Percentiles rank a stretch among this genome's conserved stretches.
Conservation (phyloP, 2,329 filamentous ascomycete species). For the Lachnellula cervina region DNA sequence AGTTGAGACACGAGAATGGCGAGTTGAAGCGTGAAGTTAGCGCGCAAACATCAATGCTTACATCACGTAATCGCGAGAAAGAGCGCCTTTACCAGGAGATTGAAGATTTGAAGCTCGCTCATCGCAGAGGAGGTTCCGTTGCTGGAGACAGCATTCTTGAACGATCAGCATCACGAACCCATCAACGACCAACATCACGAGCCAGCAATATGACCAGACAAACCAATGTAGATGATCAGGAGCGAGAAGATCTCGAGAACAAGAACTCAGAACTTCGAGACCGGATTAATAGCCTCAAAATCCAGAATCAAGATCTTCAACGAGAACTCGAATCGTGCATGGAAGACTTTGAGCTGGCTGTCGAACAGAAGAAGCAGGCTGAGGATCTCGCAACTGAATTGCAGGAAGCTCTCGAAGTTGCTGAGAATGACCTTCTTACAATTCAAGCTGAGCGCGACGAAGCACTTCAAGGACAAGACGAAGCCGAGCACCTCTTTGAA, state of each 20-base stretch:
- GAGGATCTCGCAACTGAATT: slow-evolving; percentile 57
- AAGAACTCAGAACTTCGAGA: slow-evolving; percentile 81
- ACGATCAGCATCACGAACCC: slow-evolving; percentile 82
- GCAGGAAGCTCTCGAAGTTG: slow-evolving; percentile 75
- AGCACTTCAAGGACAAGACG: slow-evolving; percentile 60
- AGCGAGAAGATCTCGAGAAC: slow-evolving; percentile 81
- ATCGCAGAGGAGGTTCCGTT: slow-evolving; percentile 62
- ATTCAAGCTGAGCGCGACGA: slow-evolving; percentile 84
- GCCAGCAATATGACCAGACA: slow-evolving; percentile 42
- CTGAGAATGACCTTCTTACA: slow-evolving; percentile 72
- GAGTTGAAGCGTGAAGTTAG: slow-evolving; percentile 88
- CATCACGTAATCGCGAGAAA: slow-evolving; percentile 90
- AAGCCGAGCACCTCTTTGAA: slow-evolving; percentile 56
- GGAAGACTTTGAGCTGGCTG: slow-evolving; percentile 71
- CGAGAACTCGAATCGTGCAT: slow-evolving; percentile 75
- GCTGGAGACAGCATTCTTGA: slow-evolving; percentile 89
- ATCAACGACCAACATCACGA: slow-evolving; percentile 68
- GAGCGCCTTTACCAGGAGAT: slow-evolving; percentile 95
- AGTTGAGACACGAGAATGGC: slow-evolving; percentile 85
- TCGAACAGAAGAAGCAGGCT: slow-evolving; percentile 56
- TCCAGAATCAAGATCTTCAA: slow-evolving; percentile 86
- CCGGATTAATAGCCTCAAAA: slow-evolving; percentile 76
- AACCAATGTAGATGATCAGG: slow-evolving; percentile 59
- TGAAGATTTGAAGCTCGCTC: slow-evolving; percentile 87
- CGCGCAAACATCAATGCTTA: slow-evolving; percentile 95